phyloP scores from a whole-genome alignment of 108 stramenopile species.

The Skeletonema costatum region DNA sequence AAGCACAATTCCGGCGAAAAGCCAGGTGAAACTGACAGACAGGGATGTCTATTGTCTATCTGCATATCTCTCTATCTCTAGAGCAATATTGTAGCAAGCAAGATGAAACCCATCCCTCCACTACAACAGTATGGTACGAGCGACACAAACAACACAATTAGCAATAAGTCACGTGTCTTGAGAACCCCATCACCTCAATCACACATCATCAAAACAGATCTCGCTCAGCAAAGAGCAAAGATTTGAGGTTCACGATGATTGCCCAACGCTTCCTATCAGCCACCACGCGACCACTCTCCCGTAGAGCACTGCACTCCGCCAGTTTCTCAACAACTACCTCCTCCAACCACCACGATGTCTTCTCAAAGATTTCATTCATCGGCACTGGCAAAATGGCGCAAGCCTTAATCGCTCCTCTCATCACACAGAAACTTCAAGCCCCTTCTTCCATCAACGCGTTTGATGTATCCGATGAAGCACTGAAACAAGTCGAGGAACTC shows the following conservation, averaged over 20 bases:
- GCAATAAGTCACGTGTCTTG: too few relatives aligned
- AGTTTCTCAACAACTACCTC: slow-evolving; percentile 31
- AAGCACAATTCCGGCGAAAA: too few relatives aligned
- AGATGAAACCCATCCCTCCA: too few relatives aligned
- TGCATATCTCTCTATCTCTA: too few relatives aligned
- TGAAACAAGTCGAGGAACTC: slow-evolving; percentile 40
- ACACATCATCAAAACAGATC: too few relatives aligned
- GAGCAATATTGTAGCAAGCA: too few relatives aligned
- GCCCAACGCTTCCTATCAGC: slow-evolving; percentile 13
- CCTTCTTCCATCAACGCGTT: slow-evolving; percentile 62
- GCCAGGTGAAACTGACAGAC: too few relatives aligned
- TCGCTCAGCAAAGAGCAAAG: too few relatives aligned
- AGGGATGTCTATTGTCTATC: too few relatives aligned
- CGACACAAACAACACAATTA: too few relatives aligned
- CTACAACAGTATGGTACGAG: too few relatives aligned
- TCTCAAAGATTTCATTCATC: slow-evolving; percentile 81
- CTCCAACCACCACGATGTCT: slow-evolving; percentile 35
- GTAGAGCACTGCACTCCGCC: not conserved
- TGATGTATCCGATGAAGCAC: slow-evolving; percentile 63
- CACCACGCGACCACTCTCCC: not conserved
- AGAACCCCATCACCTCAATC: too few relatives aligned
- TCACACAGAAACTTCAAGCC: slow-evolving; percentile 62
- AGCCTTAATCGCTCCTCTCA: slow-evolving; percentile 85
- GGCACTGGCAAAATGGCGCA: slow-evolving; percentile 97
- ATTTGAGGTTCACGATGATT: not conserved